Conservation (phyloP, 495 filamentous ascomycete genomes). For the Aspergillus leporis region DNA sequence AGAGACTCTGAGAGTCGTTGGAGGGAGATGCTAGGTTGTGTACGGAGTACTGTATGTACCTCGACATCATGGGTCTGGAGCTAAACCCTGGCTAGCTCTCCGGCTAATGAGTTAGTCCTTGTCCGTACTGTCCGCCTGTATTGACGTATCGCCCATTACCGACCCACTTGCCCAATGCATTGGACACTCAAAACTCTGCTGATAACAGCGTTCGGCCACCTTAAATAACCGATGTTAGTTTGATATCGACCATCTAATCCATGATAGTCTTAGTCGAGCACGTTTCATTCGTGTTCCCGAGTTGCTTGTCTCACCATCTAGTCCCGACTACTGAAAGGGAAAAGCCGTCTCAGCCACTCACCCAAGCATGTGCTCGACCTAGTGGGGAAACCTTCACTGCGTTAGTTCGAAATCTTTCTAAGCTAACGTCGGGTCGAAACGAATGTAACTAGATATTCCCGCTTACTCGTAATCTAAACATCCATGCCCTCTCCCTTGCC, state of each 20-base stretch:
- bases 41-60: neutral
- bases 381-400: neutral
- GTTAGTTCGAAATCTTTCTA: neutral
- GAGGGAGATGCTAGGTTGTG: neutral
- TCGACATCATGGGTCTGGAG: neutral
- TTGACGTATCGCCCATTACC: neutral
- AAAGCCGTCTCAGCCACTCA: neutral
- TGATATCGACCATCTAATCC: neutral
- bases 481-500: no score
- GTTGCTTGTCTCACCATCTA: neutral
- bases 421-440: neutral
- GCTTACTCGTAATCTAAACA: neutral
- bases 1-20: no score
- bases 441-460: no score
- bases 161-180: neutral
- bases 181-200: neutral
- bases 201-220: neutral
- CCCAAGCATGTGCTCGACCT: constrained; percentile 6
- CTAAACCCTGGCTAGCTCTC: neutral
- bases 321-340: no score
- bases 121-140: neutral
- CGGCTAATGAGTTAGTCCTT: neutral
- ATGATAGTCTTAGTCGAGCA: neutral
- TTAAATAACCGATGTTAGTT: neutral
- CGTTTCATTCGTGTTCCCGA: neutral